A percentile compares a stretch with the other conserved stretches of the same genome.
These are phyloP conservation scores for Bondarzewia mesenterica DNA, from an alignment of 1,284 basidiomycete species.

Conservation along the genomic window DNA sequence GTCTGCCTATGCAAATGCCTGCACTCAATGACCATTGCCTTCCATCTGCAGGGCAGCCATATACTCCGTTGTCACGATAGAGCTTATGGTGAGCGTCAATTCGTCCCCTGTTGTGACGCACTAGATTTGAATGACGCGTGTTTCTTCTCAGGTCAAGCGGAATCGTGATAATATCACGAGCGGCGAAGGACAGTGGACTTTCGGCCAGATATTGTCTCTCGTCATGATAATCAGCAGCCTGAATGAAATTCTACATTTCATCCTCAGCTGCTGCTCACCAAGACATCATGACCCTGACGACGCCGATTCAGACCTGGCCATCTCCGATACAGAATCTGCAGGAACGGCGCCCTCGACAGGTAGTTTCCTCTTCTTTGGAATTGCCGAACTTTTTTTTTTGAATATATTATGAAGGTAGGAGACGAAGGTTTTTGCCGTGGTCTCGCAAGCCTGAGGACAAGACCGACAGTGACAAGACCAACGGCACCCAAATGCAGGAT, in stretches of 20 bases:
- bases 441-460: too few relatives aligned
- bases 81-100: conserved; percentile 5
- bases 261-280: neutral
- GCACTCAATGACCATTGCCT: neutral
- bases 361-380: neutral
- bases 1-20: neutral
- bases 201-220: conserved; percentile 9
- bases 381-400: too few relatives aligned
- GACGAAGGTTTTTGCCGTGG: neutral
- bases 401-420: neutral
- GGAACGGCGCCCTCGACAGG: neutral
- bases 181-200: conserved; percentile 5
- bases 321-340: neutral
- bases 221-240: conserved; percentile 9
- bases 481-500: neutral
- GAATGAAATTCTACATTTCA: conserved; percentile 5
- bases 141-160: conserved; percentile 4
- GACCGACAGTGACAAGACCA: neutral
- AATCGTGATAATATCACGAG: neutral
- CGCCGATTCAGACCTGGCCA: neutral
- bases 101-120: neutral
- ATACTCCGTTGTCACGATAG: conserved; percentile 7
- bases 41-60: conserved; percentile 4
- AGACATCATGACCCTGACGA: too few relatives aligned
- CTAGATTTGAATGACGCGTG: neutral